Evolutionary conservation across 179 eudicot genomes (phyloP).

Genomic region (Heliamphora pulchella): DNA sequence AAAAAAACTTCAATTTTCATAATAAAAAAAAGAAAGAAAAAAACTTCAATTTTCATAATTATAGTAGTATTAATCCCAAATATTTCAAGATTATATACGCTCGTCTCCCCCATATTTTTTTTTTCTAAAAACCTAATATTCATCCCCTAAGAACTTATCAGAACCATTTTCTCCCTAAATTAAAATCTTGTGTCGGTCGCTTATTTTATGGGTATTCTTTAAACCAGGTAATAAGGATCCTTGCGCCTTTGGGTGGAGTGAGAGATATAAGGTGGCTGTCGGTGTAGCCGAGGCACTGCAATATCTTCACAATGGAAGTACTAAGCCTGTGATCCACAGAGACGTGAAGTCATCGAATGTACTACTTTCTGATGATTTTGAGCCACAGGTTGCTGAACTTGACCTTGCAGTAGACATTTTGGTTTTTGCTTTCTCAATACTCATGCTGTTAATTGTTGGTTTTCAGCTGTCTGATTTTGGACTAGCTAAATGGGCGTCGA

Average conservation of each 20-base stretch:
- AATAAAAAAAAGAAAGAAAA: too few species aligned
- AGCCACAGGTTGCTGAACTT: conserved; percentile 54
- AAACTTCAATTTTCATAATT: too few species aligned
- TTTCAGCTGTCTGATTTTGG: conserved; percentile 87
- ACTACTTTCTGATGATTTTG: conserved; percentile 70
- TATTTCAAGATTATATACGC: too few species aligned
- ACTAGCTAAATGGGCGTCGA: conserved; percentile 64
- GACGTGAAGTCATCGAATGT: conserved; percentile 92
- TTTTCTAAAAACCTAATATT: too few species aligned
- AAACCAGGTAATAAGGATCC: conserved; percentile 43
- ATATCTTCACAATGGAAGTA: conserved; percentile 46
- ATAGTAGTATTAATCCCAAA: too few species aligned
- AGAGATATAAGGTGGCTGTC: conserved; percentile 80
- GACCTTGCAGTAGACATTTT: neutral
- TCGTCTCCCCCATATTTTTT: too few species aligned
- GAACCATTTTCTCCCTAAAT: too few species aligned
- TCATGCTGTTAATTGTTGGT: conserved; percentile 5
- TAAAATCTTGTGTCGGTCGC: too few species aligned
- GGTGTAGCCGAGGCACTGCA: conserved; percentile 81
- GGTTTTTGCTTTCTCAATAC: neutral
- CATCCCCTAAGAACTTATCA: too few species aligned
- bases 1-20: too few species aligned
- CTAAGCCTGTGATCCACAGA: conserved; percentile 62
- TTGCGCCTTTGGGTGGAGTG: conserved; percentile 50
- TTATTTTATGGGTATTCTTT: neutral